Evolutionary conservation across 1,284 basidiomycete genomes (phyloP), one percentile per base, ranked within the genome.

Genomic region (Ganoderma boninense): DNA sequence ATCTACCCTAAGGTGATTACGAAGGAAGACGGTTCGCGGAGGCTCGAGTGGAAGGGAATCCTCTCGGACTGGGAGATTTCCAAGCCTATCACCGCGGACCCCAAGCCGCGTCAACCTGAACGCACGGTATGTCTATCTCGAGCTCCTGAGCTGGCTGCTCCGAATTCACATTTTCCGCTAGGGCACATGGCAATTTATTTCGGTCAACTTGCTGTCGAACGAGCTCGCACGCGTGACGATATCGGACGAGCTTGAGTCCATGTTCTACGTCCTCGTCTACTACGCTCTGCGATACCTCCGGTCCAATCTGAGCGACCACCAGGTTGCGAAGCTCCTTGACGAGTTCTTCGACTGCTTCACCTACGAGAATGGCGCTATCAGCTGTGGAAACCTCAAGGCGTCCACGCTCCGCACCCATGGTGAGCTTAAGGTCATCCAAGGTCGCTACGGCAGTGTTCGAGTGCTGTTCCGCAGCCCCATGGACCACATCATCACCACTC

Each of bases 41-140:
- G 42, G 16, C 42, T 43, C 42, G 42, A 35, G 18, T 64, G 62
- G 62, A 52, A 18, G 29, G 62, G 62, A 7, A 35, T 64, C 14
- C 62, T 64, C 29, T n/a, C 46, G 1, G 62, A 64, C 32, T 64
- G 62, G 62, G 62, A 64, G 62, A 40, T 64, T 3, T 64, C 62
- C 20, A 64, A 52, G 29, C 44, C 29, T 2, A 13, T 64, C 20
- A 13, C 11, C 16, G 14, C 49, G 29, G n/a, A 49, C 20, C 5
- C 20, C 18, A 23, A 10, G 14, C 26, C 20, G 13, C 62, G 44
- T 14, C 62, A 49, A 46, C 44, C 46, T 10, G 44, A 49, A 4
- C 62, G 62, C 26, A 52, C 62, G 29, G 62, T 64, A 52, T n/a
- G 6, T 35, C 6, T 52, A 52, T 20, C n/a, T 13, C 29, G n/a